Evolutionary conservation across 2,329 filamentous ascomycete species (phyloP).

Genomic region (Xylaria sp.): DNA sequence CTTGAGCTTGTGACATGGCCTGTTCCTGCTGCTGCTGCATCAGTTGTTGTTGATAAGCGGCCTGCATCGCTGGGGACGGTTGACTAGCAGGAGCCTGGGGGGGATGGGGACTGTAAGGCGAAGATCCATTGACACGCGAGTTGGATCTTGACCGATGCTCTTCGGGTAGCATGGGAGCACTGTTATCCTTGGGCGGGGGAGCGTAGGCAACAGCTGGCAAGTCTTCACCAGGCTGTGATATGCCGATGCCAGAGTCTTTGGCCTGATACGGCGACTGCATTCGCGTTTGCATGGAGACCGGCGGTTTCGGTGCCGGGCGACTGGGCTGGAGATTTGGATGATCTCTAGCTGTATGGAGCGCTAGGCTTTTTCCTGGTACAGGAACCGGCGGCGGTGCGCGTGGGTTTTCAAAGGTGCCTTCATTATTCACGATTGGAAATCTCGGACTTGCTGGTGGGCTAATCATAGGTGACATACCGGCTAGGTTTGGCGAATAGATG

Average conservation of each 20-base stretch:
- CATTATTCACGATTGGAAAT: slow-evolving; percentile 85
- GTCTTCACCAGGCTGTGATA: slow-evolving; percentile 70
- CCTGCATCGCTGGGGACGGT: slow-evolving; percentile 55
- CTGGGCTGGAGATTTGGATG: slow-evolving; percentile 75
- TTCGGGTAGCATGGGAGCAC: slow-evolving; percentile 70
- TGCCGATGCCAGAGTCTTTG: slow-evolving; percentile 73
- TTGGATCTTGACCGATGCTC: slow-evolving; percentile 76
- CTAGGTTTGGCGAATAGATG: slow-evolving; percentile 66
- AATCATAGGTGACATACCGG: slow-evolving; percentile 70
- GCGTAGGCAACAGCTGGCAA: slow-evolving; percentile 57
- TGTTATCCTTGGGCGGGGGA: slow-evolving; percentile 61
- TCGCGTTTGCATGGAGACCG: slow-evolving; percentile 69
- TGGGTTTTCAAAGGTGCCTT: slow-evolving; percentile 97
- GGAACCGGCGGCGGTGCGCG: slow-evolving; percentile 92
- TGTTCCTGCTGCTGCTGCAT: slow-evolving; percentile 88
- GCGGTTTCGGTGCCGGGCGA: slow-evolving; percentile 89
- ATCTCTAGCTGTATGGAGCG: slow-evolving; percentile 60
- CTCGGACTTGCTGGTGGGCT: slow-evolving; percentile 86
- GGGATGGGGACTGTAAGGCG: slow-evolving; percentile 58
- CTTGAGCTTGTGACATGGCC: slow-evolving; percentile 81
- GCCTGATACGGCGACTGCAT: slow-evolving; percentile 65
- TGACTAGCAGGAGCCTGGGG: slow-evolving; percentile 57
- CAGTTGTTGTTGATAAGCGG: slow-evolving; percentile 70
- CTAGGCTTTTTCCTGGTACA: slow-evolving; percentile 59
- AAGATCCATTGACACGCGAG: slow-evolving; percentile 68